Evolutionary conservation across 2,329 filamentous ascomycete species (phyloP), one percentile per base, ranked within the genome.

Genomic region (Davidsoniella virescens): DNA sequence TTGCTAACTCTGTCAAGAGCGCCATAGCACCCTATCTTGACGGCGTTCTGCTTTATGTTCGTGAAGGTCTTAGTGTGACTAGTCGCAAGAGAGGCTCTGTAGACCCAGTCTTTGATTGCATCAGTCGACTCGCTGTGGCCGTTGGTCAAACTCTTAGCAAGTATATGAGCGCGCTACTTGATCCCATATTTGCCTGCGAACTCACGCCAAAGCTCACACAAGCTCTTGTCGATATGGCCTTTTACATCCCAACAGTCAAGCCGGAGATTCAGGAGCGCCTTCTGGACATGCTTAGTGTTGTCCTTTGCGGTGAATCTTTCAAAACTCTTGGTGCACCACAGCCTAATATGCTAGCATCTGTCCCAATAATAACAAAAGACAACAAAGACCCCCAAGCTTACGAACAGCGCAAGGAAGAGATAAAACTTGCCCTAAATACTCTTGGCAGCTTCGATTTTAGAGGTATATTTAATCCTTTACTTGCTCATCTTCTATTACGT

Each of bases 371-470:
- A 60, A 78, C 84, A 12, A 88, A 88, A 58, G 92, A 96, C 58
- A 84, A 81, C 53, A 86, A 92, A 60, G 86, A 94, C 56, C 81
- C 84, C 0, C 74, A 82, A 44, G 82, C 82, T n/a, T 81, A 86
- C 55, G 87, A 93, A 57, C 79, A 78, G 56, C 71, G 82, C 53
- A 88, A 93, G 62, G 72, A 80, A 7, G 90, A 98, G 62, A 85
- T 98, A 55, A 93, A 93, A 56, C 71, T 98, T 48, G 92, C 92
- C 3, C 73, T 98, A 14, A 88, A 94, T 59, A 98, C 93, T 0
- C 71, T 98, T 0, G 93, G 92, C n/a, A 95, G 87, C 61, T 98
- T 98, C 59, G 92, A 98, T 63, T 98, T 98, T 60, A 82, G 75
- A 54, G 54, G 53, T 54, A 54, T 41, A 6, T 40, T 44, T 23